Percentiles rank a stretch among this genome's conserved stretches.
These are phyloP conservation scores for Thozetella sp. DNA, from an alignment of 495 filamentous ascomycete genomes.

Conservation along the genomic window DNA sequence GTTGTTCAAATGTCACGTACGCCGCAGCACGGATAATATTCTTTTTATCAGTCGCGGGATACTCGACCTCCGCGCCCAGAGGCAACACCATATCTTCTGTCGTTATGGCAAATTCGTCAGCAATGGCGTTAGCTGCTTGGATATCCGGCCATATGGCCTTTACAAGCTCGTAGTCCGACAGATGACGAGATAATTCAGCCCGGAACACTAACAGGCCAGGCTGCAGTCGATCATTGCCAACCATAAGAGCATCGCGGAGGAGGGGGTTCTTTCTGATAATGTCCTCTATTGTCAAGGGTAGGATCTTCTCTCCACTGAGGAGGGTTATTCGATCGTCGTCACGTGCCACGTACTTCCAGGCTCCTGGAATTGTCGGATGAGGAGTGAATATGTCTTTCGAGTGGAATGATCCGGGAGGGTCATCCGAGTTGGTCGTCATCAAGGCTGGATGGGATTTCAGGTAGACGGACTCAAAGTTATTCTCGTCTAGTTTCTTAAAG, in stretches of 20 bases:
- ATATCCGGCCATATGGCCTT: conserved; percentile 48
- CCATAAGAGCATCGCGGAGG: conserved; percentile 59
- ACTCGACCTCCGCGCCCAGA: conserved; percentile 34
- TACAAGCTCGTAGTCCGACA: conserved; percentile 40
- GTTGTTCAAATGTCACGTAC: conserved; percentile 40
- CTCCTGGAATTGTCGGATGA: conserved; percentile 57
- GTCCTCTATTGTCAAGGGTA: conserved; percentile 64
- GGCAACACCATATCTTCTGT: conserved; percentile 48
- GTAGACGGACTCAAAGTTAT: conserved; percentile 43
- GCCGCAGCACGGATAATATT: conserved; percentile 55
- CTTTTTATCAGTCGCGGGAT: conserved; percentile 56
- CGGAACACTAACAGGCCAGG: conserved; percentile 58
- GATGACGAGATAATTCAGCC: conserved; percentile 21
- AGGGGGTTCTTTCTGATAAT: conserved; percentile 48
- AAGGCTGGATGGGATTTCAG: conserved; percentile 51
- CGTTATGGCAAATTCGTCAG: conserved; percentile 57
- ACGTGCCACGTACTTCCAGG: conserved; percentile 67
- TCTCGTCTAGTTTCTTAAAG: conserved; percentile 16
- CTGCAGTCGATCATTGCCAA: conserved; percentile 50
- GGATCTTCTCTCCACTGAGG: conserved; percentile 69
- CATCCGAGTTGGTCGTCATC: conserved; percentile 44
- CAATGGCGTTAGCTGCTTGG: conserved; percentile 45
- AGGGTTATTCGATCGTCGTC: conserved; percentile 67
- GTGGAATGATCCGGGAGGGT: conserved; percentile 38
- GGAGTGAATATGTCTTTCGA: conserved; percentile 63